These are phyloP conservation scores for Harrya chromipes DNA, from an alignment of 768 basidiomycete genomes.

Conservation along the genomic window DNA sequence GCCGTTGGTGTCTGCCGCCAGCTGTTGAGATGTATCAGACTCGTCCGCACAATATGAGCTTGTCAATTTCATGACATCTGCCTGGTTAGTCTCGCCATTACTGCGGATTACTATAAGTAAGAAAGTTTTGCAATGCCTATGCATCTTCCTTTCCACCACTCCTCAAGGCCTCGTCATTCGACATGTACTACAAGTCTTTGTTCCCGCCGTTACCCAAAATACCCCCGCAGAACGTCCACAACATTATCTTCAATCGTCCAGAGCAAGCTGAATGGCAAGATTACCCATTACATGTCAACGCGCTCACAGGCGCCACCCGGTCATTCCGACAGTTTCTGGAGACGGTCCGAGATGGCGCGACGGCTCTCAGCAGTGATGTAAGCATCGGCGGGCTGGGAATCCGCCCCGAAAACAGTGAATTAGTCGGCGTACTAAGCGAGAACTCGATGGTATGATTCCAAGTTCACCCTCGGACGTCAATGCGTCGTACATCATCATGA, in stretches of 20 bases:
- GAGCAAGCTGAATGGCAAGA: slow-evolving; percentile 57
- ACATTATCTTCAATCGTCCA: slow-evolving; percentile 51
- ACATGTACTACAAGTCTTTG: slow-evolving; percentile 56
- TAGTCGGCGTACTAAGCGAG: slow-evolving; percentile 67
- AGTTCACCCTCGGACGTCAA: not conserved
- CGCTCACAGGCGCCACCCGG: slow-evolving; percentile 44
- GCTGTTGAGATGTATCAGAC: too few species aligned
- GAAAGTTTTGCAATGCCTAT: too few species aligned
- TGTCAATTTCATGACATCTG: too few species aligned
- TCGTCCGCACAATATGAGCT: too few species aligned
- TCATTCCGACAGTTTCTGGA: slow-evolving; percentile 49
- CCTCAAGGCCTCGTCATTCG: not conserved
- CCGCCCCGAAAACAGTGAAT: slow-evolving; percentile 43
- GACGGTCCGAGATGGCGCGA: slow-evolving; percentile 51
- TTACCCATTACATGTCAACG: slow-evolving; percentile 55
- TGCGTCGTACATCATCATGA: not conserved
- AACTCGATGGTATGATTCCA: slow-evolving; percentile 54
- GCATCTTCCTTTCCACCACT: too few species aligned
- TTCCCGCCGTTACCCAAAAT: slow-evolving; percentile 50
- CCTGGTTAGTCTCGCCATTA: too few species aligned
- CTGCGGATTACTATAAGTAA: too few species aligned
- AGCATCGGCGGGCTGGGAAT: slow-evolving; percentile 59
- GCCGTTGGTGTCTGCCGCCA: too few species aligned
- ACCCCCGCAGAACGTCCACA: slow-evolving; percentile 52
- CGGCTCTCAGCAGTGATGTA: slow-evolving; percentile 48